Evolutionary conservation across 257 asterid species (phyloP).

Genomic region (Thymus quinquecostatus): DNA sequence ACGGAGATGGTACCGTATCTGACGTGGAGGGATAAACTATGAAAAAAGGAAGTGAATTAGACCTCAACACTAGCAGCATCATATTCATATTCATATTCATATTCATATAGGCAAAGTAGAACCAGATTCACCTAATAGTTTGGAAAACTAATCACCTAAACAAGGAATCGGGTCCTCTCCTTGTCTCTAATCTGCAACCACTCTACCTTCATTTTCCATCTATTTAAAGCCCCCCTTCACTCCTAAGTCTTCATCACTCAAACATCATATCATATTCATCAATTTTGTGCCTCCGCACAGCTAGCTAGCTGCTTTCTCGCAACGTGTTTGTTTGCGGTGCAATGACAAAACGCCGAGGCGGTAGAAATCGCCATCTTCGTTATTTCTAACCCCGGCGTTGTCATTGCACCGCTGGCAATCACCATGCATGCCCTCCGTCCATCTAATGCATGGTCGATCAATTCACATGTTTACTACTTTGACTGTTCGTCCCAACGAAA

Average conservation of each 20-base stretch:
- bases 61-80: background rate
- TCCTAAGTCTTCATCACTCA: background rate
- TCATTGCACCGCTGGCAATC: slow-evolving; percentile 18
- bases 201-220: background rate
- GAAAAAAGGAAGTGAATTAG: background rate
- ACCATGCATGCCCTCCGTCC: background rate
- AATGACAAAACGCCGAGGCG: slow-evolving; percentile 13
- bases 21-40: too few relatives aligned
- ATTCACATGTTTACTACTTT: too few relatives aligned
- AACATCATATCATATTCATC: too few relatives aligned
- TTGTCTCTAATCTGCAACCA: too few relatives aligned
- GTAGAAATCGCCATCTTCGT: too few relatives aligned
- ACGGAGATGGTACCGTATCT: too few relatives aligned
- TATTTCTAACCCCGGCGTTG: slow-evolving; percentile 7
- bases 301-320: background rate
- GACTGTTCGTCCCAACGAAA: too few relatives aligned
- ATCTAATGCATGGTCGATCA: too few relatives aligned
- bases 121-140: slow-evolving; percentile 1
- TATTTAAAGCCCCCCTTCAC: background rate
- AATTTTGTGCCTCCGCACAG: too few relatives aligned
- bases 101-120: slow-evolving; percentile 2
- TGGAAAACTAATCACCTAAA: background rate
- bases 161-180: background rate
- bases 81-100: background rate
- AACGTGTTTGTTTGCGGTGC: slow-evolving; percentile 22